Percentiles rank a stretch among this genome's conserved stretches.
Conservation (phyloP, 108 stramenopile genomes). For the Bacterosira constricta region DNA sequence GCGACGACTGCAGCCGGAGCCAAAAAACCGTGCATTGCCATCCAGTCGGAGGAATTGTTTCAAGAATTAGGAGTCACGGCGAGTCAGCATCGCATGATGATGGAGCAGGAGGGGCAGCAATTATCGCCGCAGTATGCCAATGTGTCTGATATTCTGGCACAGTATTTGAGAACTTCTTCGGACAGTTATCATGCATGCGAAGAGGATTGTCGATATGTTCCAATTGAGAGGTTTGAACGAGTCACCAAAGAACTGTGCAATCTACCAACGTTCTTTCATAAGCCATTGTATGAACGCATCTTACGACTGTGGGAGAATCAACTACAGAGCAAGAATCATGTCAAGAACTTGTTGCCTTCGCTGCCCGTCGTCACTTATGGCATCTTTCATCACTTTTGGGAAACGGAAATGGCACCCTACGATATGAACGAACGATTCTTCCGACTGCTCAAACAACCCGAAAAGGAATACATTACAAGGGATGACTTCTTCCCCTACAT, state of each 20-base stretch:
- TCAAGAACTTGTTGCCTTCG: conserved; percentile 3
- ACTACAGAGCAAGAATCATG: not conserved
- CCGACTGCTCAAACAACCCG: conserved; percentile 84
- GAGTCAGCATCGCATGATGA: not conserved
- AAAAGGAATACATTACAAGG: conserved; percentile 75
- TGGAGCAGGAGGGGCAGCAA: not conserved
- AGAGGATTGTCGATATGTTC: conserved; percentile 40
- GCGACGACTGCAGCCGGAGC: conserved; percentile 1
- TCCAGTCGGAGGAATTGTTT: conserved; percentile 26
- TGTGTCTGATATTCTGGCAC: not conserved
- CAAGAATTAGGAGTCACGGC: conserved; percentile 36
- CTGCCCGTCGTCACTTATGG: conserved; percentile 54
- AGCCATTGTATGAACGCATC: conserved; percentile 84
- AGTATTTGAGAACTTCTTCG: not conserved
- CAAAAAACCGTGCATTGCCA: conserved; percentile 27
- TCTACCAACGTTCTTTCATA: conserved; percentile 94
- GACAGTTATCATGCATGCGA: conserved; percentile 21
- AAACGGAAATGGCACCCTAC: conserved; percentile 89
- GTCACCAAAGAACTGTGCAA: conserved; percentile 93
- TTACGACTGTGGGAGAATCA: conserved; percentile 60
- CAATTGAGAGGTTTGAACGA: conserved; percentile 81
- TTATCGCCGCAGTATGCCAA: conserved; percentile 3
- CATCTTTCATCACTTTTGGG: conserved; percentile 86
- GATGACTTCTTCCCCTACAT: conserved; percentile 96
- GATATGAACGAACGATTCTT: conserved; percentile 93